Evolutionary conservation across 169 alveolate species (phyloP).

Genomic region (Eimeria praecox): DNA sequence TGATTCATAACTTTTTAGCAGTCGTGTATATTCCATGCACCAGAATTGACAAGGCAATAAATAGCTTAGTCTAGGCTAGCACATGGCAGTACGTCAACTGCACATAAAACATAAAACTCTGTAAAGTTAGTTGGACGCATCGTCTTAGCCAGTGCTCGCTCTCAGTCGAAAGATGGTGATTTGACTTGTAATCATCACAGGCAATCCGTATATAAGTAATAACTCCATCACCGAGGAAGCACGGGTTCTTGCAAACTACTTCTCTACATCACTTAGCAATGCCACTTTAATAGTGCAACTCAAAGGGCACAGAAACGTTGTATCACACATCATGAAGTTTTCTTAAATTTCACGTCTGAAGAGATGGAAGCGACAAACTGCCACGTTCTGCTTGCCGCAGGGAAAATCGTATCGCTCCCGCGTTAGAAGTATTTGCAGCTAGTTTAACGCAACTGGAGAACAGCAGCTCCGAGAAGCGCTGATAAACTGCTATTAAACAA

Average conservation of each 20-base stretch:
- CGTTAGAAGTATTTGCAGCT: conserved; percentile 50
- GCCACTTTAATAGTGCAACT: too few relatives aligned
- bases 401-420: not conserved
- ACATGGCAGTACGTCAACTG: conserved; percentile 66
- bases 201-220: not conserved
- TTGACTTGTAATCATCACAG: not conserved
- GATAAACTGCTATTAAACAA: conserved; percentile 29
- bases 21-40: conserved; percentile 39
- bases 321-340: too few relatives aligned
- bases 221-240: conserved; percentile 23
- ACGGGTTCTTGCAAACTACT: not conserved
- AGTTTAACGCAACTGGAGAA: conserved; percentile 53
- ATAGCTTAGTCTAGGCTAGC: not conserved
- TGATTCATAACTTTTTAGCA: not conserved
- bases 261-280: not conserved
- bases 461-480: conserved; percentile 46
- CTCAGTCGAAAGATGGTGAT: conserved; percentile 72
- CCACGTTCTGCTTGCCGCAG: conserved; percentile 18
- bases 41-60: conserved; percentile 1
- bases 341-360: too few relatives aligned
- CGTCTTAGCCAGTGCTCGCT: not conserved
- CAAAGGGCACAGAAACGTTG: too few relatives aligned
- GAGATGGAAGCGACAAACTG: conserved; percentile 17
- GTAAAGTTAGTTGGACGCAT: not conserved
- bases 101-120: not conserved